Conservation (phyloP, 2,329 filamentous ascomycete species). For the Xylariaceae sp. region DNA sequence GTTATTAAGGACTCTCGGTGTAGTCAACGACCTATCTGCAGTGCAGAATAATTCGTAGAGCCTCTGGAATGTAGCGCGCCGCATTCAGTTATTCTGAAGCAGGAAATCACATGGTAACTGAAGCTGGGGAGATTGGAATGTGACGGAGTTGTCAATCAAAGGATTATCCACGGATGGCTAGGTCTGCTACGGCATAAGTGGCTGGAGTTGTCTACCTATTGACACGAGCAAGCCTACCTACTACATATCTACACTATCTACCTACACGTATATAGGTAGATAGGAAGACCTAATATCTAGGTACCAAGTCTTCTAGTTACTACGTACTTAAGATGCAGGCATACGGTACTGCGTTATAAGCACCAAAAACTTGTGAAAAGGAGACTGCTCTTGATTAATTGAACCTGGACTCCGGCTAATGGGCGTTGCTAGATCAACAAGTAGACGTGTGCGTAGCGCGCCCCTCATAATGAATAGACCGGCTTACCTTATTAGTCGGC, state of each 20-base stretch:
- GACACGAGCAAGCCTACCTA: too few relatives aligned
- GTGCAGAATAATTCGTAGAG: not conserved
- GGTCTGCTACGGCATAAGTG: too few relatives aligned
- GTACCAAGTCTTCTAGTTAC: too few relatives aligned
- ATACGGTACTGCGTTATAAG: not conserved
- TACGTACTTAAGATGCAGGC: not conserved
- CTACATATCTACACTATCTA: too few relatives aligned
- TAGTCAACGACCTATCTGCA: too few relatives aligned
- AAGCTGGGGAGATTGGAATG: not conserved
- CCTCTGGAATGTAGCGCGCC: not conserved
- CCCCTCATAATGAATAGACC: not conserved
- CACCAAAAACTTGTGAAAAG: too few relatives aligned
- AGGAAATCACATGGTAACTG: not conserved
- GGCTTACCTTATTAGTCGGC: too few relatives aligned
- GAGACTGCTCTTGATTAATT: not conserved
- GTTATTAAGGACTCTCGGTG: too few relatives aligned
- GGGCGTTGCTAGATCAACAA: conserved; percentile 9
- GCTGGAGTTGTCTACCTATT: too few relatives aligned
- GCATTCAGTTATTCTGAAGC: not conserved
- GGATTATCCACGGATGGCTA: too few relatives aligned
- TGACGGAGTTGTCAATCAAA: not conserved
- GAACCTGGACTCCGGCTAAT: conserved; percentile 6
- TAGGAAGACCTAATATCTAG: too few relatives aligned
- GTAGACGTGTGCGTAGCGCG: conserved; percentile 5
- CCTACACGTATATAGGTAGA: too few relatives aligned